Conservation (phyloP, 1,284 basidiomycete species). For the Cutaneotrichosporon sp. region DNA sequence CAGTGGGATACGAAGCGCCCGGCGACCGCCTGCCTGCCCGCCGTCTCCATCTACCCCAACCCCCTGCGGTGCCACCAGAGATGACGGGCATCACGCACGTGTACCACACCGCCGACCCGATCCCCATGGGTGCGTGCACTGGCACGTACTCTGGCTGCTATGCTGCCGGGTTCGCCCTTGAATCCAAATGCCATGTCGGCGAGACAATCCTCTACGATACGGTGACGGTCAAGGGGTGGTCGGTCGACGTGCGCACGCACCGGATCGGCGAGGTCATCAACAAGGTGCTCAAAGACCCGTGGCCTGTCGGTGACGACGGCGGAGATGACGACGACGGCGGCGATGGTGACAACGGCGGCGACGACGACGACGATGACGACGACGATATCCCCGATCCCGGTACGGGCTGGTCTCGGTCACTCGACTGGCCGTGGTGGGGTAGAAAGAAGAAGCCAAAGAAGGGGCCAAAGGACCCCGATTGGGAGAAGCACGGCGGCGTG, state of each 20-base stretch:
- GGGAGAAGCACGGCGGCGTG: conserved; percentile 46
- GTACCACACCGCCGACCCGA: conserved; percentile 54
- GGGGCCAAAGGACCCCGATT: conserved; percentile 47
- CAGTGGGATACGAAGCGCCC: conserved; percentile 83
- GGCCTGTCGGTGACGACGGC: conserved; percentile 53
- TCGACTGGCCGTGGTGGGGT: conserved; percentile 11
- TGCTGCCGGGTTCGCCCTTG: conserved; percentile 48
- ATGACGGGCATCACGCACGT: conserved; percentile 53
- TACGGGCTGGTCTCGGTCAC: conserved; percentile 5
- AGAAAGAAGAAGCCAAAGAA: conserved; percentile 13
- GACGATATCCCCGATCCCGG: conserved; percentile 6
- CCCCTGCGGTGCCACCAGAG: conserved; percentile 47
- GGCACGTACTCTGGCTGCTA: conserved; percentile 48
- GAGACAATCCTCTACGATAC: conserved; percentile 84
- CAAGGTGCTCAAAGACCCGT: conserved; percentile 66
- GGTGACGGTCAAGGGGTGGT: conserved; percentile 74
- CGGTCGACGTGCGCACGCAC: conserved; percentile 70
- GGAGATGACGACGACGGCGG: conserved; percentile 42
- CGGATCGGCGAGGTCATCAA: conserved; percentile 70
- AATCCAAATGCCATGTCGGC: conserved; percentile 68
- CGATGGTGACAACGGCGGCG: conserved; percentile 13
- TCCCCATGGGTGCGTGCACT: conserved; percentile 50
- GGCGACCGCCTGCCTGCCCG: conserved; percentile 80
- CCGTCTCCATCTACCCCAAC: conserved; percentile 77
- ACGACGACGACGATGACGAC: conserved; percentile 6